phyloP scores from a whole-genome alignment of 169 alveolate species.

The Plasmodium relictum region DNA sequence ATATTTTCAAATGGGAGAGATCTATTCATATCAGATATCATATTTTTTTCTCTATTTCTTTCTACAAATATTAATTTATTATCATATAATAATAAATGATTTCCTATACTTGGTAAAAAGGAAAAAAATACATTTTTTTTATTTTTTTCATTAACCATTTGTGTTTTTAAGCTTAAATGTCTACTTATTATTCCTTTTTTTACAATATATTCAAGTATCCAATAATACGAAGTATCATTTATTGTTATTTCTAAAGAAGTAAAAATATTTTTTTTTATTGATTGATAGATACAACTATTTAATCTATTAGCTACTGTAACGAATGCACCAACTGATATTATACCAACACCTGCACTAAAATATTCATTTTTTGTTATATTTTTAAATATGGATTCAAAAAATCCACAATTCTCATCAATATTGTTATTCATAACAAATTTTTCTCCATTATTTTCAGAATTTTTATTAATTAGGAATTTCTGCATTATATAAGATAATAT shows the following conservation, averaged over 20 bases:
- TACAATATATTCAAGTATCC: conserved; percentile 85
- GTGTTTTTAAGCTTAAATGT: conserved; percentile 76
- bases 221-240: conserved; percentile 82
- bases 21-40: conserved; percentile 48
- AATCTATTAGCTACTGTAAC: conserved; percentile 70
- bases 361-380: conserved; percentile 75
- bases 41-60: conserved; percentile 46
- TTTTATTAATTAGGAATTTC: conserved; percentile 38
- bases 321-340: conserved; percentile 78
- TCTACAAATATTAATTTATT: conserved; percentile 49
- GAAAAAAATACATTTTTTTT: conserved; percentile 25
- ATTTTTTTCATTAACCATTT: conserved; percentile 49
- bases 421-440: neutral
- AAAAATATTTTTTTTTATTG: conserved; percentile 69
- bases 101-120: conserved; percentile 76
- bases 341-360: conserved; percentile 80
- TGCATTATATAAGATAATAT: conserved; percentile 19
- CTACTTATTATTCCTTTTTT: conserved; percentile 78
- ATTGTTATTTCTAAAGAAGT: conserved; percentile 82
- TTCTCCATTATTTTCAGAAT: conserved; percentile 17
- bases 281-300: conserved; percentile 73
- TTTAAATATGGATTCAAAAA: conserved; percentile 60
- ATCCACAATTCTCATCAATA: conserved; percentile 32
- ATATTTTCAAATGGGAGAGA: conserved; percentile 71
- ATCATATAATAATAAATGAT: conserved; percentile 62